phyloP scores from a whole-genome alignment of 2,329 filamentous ascomycete species.

The Arthrobotrys sphaeroides region DNA sequence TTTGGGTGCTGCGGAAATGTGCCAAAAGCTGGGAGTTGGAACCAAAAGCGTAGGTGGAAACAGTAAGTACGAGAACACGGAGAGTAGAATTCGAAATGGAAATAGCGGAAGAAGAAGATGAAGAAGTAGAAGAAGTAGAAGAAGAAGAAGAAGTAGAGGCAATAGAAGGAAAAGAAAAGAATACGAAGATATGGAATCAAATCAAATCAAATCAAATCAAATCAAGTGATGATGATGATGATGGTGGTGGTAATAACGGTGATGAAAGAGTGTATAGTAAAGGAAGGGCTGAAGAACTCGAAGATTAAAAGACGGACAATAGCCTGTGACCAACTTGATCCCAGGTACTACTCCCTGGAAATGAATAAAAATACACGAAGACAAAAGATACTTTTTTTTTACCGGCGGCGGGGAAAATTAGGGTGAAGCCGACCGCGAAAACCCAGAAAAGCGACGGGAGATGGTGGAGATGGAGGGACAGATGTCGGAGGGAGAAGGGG shows the following conservation, averaged over 20 bases:
- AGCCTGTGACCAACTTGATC: background rate
- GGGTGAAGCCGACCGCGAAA: slow-evolving; percentile 24
- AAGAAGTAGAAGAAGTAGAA: background rate
- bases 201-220: slow-evolving; percentile 17
- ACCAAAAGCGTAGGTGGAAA: slow-evolving; percentile 22
- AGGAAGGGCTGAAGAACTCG: slow-evolving; percentile 53
- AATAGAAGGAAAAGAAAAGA: slow-evolving; percentile 32
- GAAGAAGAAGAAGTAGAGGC: slow-evolving; percentile 14
- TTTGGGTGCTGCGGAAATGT: background rate
- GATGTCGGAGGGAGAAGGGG: background rate
- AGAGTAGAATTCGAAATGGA: slow-evolving; percentile 1
- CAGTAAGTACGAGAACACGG: slow-evolving; percentile 9
- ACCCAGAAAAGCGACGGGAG: slow-evolving; percentile 9
- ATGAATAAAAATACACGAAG: slow-evolving; percentile 16
- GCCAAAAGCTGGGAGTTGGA: slow-evolving; percentile 20
- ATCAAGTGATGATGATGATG: no score
- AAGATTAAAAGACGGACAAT: slow-evolving; percentile 33
- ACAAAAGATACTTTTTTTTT: slow-evolving; percentile 24
- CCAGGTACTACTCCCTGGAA: background rate
- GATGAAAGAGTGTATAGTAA: slow-evolving; percentile 39
- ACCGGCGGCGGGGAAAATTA: slow-evolving; percentile 25
- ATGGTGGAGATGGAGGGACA: slow-evolving; percentile 19
- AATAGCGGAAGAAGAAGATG: background rate
- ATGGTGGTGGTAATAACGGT: no score
- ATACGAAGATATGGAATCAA: slow-evolving; percentile 33